Percentiles rank a stretch among this genome's conserved stretches.
Conservation (phyloP, 1,284 basidiomycete species). For the Kwoniella shivajii region DNA sequence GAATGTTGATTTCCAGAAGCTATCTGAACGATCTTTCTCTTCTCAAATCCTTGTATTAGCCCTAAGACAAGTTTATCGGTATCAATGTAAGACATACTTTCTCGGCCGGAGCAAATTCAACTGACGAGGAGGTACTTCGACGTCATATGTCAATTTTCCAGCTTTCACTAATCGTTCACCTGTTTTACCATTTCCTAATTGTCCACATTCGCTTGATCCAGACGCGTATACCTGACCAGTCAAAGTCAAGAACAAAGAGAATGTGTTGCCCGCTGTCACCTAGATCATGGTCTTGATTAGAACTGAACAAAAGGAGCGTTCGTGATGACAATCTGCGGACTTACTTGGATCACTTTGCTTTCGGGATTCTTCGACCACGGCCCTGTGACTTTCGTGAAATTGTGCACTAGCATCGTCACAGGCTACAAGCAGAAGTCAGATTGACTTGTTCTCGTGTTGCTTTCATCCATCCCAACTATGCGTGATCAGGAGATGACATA, state of each 20-base stretch:
- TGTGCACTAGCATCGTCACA: constrained; percentile 18
- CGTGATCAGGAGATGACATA: constrained; percentile 31
- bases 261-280: constrained; percentile 78
- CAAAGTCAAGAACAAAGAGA: constrained; percentile 78
- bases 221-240: constrained; percentile 85
- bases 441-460: too few relatives aligned
- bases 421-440: constrained; percentile 19
- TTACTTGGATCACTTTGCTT: constrained; percentile 40
- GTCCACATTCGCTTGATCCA: constrained; percentile 89
- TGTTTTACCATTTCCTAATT: constrained; percentile 86
- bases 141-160: constrained; percentile 78
- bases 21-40: constrained; percentile 72
- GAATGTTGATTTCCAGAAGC: constrained; percentile 85
- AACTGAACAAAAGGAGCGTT: too few relatives aligned
- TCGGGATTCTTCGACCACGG: constrained; percentile 41
- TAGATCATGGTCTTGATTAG: constrained; percentile 52
- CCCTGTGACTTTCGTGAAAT: constrained; percentile 37
- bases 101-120: too few relatives aligned
- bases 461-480: background rate
- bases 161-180: constrained; percentile 83
- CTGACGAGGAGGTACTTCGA: constrained; percentile 73
- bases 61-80: too few relatives aligned
- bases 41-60: constrained; percentile 26
- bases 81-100: too few relatives aligned
- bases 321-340: too few relatives aligned